Base-by-base conservation (phyloP, 495 filamentous ascomycete genomes). In the Hypoxylon crocopeplum region DNA sequence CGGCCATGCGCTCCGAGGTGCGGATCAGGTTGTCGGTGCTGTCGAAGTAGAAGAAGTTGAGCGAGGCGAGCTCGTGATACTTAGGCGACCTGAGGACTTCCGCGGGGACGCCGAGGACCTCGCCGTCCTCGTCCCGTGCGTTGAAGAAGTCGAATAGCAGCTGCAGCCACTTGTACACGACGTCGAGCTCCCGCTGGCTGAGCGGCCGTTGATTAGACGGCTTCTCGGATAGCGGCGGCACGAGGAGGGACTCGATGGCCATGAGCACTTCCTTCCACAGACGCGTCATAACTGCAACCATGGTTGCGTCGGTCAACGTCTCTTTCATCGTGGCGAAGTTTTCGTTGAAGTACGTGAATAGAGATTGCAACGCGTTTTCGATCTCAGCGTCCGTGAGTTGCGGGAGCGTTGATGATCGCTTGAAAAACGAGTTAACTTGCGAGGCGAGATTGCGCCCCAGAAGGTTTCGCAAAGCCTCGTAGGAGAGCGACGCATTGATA, bases 281-380 rank as follows among this genome's bases (percentile, higher is more conserved):
- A 32, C 95, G 85, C 19, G 91, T 94, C 95, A 99, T 99, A 52
- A 99, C 93, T 73, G 92, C 90, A 52, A 89, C 83, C 94, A 99
- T 96, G 38, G 95, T 93, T 45, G 91, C 85, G 27, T 88, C 87
- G 1, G 95, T 98, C 22, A 99, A 80, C 1, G 93, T 97, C 71
- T 92, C 85, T 74, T 97, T 96, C 91, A 99, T 94, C 68, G 97
- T 97, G 30, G 92, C 93, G 67, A 99, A 99, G 67, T 99, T 99
- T 70, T 97, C 95, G 69, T 98, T 91, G 68, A 99, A 98, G 70
- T 99, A 99, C 48, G 86, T 85, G 63, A 97, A 95, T n/a, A 99
- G 82, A 2, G 93, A 91, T 53, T 87, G 87, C 7, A 99, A 75
- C 2, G 91, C 92, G 58, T 86, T 87, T 59, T 88, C 87, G 33